A percentile compares a stretch with the other conserved stretches of the same genome.
phyloP scores from a whole-genome alignment of 495 filamentous ascomycete species.

The Penicillium daleae region DNA sequence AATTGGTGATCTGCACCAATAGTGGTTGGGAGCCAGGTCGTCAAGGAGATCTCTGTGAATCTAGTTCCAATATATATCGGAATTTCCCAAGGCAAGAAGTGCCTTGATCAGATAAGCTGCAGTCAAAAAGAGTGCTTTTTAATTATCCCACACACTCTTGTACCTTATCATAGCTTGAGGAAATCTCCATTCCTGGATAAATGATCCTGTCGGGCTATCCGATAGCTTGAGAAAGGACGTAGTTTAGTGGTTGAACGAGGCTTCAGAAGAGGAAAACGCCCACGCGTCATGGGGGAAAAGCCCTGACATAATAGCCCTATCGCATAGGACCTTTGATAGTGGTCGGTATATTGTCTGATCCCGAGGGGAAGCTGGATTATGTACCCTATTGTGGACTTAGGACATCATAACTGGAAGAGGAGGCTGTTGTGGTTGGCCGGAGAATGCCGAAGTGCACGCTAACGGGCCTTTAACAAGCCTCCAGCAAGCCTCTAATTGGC shows the following conservation, averaged over 20 bases:
- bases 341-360: constrained; percentile 8
- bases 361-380: constrained; percentile 11
- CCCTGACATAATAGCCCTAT: not conserved
- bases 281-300: constrained; percentile 3
- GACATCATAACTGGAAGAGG: not conserved
- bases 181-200: not conserved
- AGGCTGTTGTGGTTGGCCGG: constrained; percentile 12
- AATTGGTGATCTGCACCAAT: not conserved
- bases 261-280: not conserved
- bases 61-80: not conserved
- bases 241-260: not conserved
- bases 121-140: not conserved
- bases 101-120: not conserved
- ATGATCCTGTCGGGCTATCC: not conserved
- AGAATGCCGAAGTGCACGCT: constrained; percentile 8
- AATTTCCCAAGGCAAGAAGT: not conserved
- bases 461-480: constrained; percentile 1
- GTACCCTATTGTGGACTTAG: constrained; percentile 13
- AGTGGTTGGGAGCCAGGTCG: not conserved
- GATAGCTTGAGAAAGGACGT: not conserved
- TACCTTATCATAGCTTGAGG: not conserved
- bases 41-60: not conserved
- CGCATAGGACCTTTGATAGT: not conserved
- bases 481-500: constrained; percentile 10
- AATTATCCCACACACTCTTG: not conserved